Evolutionary conservation across 2,329 filamentous ascomycete species (phyloP), one percentile per base, ranked within the genome.

Genomic region (Neurospora sp.): DNA sequence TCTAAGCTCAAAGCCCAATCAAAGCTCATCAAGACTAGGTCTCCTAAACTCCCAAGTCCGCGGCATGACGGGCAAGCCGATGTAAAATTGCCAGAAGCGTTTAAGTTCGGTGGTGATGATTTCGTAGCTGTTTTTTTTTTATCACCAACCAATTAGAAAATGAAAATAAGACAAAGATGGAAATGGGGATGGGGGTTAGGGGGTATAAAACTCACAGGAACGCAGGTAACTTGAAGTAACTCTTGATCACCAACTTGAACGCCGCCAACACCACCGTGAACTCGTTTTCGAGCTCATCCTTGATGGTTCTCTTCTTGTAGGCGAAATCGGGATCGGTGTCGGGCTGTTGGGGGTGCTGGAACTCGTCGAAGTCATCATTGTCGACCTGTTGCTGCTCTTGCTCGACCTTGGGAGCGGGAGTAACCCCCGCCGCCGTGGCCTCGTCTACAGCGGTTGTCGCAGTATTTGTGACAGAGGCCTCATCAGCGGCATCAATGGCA

Each of bases 211-310:
- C 92, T 88, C 85, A 96, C 91, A 91, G 70, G 72, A 85, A 86
- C 66, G 80, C 83, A 0, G 94, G 94, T 67, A 93, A 82, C 28
- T 84, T 81, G 6, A 89, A 69, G 92, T 93, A 99, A 71, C 87
- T 86, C 73, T 79, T 84, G 9, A 96, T 33, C 1, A 98, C 89
- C 75, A 89, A 88, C 74, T 87, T 85, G 67, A 87, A 83, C 0
- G 89, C 89, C 70, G 84, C 83, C 76, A 84, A 86, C 13, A 97
- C 84, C 17, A 89, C 81, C 5, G 81, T 79, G 38, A 90, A 79
- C 79, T 98, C 95, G 0, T 85, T 79, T 74, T 83, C 82, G 72
- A 95, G 83, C 7, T 84, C 81, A 28, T 93, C 89, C 67, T 78
- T 78, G 0, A 90, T 0, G 0, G 84, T 83, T 66, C 82, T 81